Evolutionary conservation across 2,329 filamentous ascomycete species (phyloP).

Genomic region (Botrytis fragariae): DNA sequence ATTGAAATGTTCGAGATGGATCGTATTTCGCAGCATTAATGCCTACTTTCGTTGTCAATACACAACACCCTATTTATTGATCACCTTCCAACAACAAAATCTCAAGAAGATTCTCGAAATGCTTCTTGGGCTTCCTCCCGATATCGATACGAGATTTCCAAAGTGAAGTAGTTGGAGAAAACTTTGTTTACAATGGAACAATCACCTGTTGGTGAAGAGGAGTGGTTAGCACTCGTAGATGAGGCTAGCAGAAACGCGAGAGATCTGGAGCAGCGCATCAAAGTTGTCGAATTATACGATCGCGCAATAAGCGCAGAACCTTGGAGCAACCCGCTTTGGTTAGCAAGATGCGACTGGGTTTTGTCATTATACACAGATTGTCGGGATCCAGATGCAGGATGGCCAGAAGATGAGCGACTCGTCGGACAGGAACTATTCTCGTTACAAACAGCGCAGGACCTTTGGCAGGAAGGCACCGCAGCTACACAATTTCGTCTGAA

Average conservation of each 20-base stretch:
- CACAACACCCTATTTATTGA: not conserved
- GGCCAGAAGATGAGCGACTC: slow-evolving; percentile 65
- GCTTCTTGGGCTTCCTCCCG: slow-evolving; percentile 21
- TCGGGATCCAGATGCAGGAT: slow-evolving; percentile 54
- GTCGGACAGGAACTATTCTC: slow-evolving; percentile 71
- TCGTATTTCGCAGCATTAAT: slow-evolving; percentile 6
- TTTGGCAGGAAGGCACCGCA: slow-evolving; percentile 70
- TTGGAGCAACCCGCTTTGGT: slow-evolving; percentile 71
- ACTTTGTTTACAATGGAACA: slow-evolving; percentile 34
- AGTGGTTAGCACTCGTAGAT: slow-evolving; percentile 74
- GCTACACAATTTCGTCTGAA: slow-evolving; percentile 71
- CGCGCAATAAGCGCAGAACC: slow-evolving; percentile 69
- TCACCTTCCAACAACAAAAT: not conserved
- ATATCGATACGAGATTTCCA: slow-evolving; percentile 20
- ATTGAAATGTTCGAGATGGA: slow-evolving; percentile 17
- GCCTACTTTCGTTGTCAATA: not conserved
- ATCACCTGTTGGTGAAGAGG: slow-evolving; percentile 71
- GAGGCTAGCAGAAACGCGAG: slow-evolving; percentile 62
- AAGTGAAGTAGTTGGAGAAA: slow-evolving; percentile 19
- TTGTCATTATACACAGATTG: slow-evolving; percentile 67
- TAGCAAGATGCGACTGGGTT: slow-evolving; percentile 75
- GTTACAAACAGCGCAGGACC: slow-evolving; percentile 61
- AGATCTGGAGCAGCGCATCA: slow-evolving; percentile 65
- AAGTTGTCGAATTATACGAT: slow-evolving; percentile 69
- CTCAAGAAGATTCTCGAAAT: slow-evolving; percentile 18